phyloP scores from a whole-genome alignment of 2,329 filamentous ascomycete genomes.

The Cryphonectria nitschkei region DNA sequence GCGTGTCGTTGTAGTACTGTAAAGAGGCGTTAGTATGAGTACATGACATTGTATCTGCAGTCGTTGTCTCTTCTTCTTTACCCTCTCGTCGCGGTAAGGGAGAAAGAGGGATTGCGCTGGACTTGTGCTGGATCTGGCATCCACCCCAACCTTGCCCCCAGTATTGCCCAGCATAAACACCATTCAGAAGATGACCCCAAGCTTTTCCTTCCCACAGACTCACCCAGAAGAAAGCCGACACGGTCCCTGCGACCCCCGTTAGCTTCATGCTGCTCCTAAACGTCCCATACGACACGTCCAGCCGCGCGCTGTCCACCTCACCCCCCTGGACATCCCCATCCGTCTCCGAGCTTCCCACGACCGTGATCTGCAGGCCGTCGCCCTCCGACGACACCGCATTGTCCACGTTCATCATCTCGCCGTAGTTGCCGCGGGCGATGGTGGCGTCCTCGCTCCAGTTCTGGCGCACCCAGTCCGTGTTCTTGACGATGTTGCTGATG shows the following conservation, averaged over 20 bases:
- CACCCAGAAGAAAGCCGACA: slow-evolving; percentile 81
- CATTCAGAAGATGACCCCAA: not conserved
- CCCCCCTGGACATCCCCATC: slow-evolving; percentile 62
- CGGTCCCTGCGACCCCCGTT: slow-evolving; percentile 66
- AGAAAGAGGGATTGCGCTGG: not conserved
- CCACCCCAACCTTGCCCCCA: not conserved
- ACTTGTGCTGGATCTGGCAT: not conserved
- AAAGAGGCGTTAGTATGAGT: slow-evolving; percentile 23
- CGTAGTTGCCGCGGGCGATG: slow-evolving; percentile 65
- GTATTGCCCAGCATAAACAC: not conserved
- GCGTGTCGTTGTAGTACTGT: slow-evolving; percentile 77
- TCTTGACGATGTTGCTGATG: slow-evolving; percentile 49
- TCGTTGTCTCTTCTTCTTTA: no score
- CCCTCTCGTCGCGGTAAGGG: not conserved
- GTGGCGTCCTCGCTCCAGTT: slow-evolving; percentile 66
- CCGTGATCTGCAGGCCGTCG: slow-evolving; percentile 60
- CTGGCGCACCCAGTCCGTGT: slow-evolving; percentile 68
- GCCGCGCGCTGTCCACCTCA: slow-evolving; percentile 64
- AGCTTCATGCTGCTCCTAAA: slow-evolving; percentile 71
- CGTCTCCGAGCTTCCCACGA: slow-evolving; percentile 43
- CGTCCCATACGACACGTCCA: slow-evolving; percentile 70
- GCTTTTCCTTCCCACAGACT: slow-evolving; percentile 28
- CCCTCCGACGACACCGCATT: slow-evolving; percentile 61
- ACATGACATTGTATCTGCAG: not conserved
- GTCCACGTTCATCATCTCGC: slow-evolving; percentile 61